Base-by-base conservation (phyloP, 345 rosid species). In the Cochlearia excelsa region DNA sequence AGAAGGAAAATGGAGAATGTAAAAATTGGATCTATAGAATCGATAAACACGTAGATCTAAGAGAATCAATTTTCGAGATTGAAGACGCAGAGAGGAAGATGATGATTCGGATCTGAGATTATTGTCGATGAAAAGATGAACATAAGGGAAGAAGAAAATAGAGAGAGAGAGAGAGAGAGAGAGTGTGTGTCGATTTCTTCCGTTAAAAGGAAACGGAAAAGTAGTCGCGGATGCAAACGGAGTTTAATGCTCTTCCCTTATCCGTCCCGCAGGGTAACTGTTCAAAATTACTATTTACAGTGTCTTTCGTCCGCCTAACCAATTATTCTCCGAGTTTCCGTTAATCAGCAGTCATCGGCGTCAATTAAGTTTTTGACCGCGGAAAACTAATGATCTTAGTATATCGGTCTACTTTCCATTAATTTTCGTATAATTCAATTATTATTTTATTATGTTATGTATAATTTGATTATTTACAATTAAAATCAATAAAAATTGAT, bases 61-160 rank as follows among this genome's bases (percentile, higher is more conserved):
- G 38, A 7, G 61, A 26, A 49, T 54, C 9, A 39, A 39, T 16
- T 46, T 61, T 54, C 68, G 35, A 53, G 61, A 53, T 26, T 26
- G 30, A 23, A 7, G 7, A 52, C 16, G 46, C 8, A 67, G 44
- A 26, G 23, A n/a, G 59, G 43, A 1, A 5, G 33, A 42, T 28
- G 33, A 42, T 28, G 9, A 9, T 52, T 45, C 26, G 54, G 67
- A 70, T 70, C 74, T 70, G 65, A 55, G 41, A 31, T 26, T 30
- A 52, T 44, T 52, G 3, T 53, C 59, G 40, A 68, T 35, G 46
- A n/a, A 67, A 50, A 51, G 47, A 67, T 58, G 72, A 60, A 49
- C 30, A 39, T 7, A 45, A 37, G 35, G 33, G 29, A 7, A 26
- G 23, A 16, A 16, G 23, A 16, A 16, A 16, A 16, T 16, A 16